Base-by-base conservation (phyloP, 2,329 filamentous ascomycete species). In the Colletotrichum truncatum region DNA sequence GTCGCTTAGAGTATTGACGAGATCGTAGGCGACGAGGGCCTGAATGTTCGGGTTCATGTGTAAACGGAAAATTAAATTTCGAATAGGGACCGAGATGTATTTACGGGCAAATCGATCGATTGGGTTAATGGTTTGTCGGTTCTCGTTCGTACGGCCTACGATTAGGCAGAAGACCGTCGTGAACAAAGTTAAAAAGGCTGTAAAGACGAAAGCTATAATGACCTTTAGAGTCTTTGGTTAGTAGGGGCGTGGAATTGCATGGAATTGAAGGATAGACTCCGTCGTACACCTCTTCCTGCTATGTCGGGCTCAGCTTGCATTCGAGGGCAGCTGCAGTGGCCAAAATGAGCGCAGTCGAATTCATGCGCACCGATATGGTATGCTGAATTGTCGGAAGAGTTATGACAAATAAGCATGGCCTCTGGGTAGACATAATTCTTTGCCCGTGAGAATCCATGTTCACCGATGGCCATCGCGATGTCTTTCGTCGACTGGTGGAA, bases 1-100 rank as follows among this genome's bases (percentile, higher is more conserved):
- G 59, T 73, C 72, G 58, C 58, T 65, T 4, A 72, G 62, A n/a
- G 66, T 57, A 23, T 67, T 46, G 43, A 69, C 70, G 34, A 72
- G 54, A 11, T 73, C 70, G 65, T 67, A 57, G 21, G 57, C 52
- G 14, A 53, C n/a, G 11, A 48, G 34, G 4, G 48, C 56, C 2
- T 61, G 23, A 2, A 64, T 10, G 26, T 48, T 18, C 8, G 65
- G 48, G 49, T 46, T 43, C 18, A 39, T 18, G 28, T 25, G 32
- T 6, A 26, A 28, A 4, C 49, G 55, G 11, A 12, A 32, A 46
- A 52, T 41, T 26, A 63, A 9, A 3, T 9, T 32, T 11, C 55
- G 56, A 2, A 34, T 8, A 1, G 61, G 65, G 1, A 26, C 65
- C 10, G 34, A 60, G 4, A 56, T 12, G 30, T 32, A 21, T 14